Base-by-base conservation (phyloP, 495 filamentous ascomycete species). In the Daldinia loculata region DNA sequence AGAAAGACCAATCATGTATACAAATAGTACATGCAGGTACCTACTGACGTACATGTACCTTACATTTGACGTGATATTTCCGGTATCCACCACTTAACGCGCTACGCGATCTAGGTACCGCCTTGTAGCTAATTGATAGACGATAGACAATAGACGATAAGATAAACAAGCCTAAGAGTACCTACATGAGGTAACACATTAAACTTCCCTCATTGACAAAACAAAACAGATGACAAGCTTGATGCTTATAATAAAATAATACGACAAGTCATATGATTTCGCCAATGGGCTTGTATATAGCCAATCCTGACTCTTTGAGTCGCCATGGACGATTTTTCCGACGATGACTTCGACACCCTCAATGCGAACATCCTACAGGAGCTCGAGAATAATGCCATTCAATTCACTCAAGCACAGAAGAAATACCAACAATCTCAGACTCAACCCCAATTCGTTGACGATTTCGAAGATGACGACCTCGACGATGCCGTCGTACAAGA, bases 331-430 rank as follows among this genome's bases (percentile, higher is more conserved):
- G 79, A 82, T 9, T 85, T 80, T 45, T 82, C 80, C 26, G 83
- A 85, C 66, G 83, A 84, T 70, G 81, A 77, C 29, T 78, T 85
- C 70, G 82, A 84, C 61, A 70, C 78, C 50, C 77, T 85, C n/a
- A 76, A 82, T 75, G 80, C 78, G 64, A 77, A 76, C 29, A 69
- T 71, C 30, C 71, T 84, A 15, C 75, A 83, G 57, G 76, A 84
- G 63, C 79, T 85, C 48, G 83, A 85, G 63, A 78, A 83, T 74
- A 79, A 80, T 67, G 83, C 83, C 27, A 78, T 85, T 64, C 80
- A 81, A 59, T 78, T 75, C 56, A 85, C 83, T 29, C 83, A 85
- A 55, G 82, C 74, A 50, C 80, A 80, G 53, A 74, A 67, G 52
- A 69, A 67, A 14, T 71, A 73, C 24, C 62, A 51, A 34, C 45